phyloP scores from a whole-genome alignment of 495 filamentous ascomycete species.

The Aspergillus indologenus region DNA sequence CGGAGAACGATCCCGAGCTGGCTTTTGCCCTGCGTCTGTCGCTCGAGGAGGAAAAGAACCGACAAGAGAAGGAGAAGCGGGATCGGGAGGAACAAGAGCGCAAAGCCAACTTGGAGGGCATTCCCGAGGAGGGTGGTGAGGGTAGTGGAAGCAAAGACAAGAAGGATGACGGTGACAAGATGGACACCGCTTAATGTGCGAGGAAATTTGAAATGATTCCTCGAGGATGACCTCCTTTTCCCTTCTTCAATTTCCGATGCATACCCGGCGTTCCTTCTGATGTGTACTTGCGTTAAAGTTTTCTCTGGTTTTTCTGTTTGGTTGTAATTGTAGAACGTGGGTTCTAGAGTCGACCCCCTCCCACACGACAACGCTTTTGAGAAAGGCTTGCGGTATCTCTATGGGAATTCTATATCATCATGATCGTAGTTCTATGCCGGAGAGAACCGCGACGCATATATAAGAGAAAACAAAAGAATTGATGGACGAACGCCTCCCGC shows the following conservation, averaged over 20 bases:
- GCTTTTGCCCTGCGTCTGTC: constrained; percentile 96
- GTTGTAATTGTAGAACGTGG: constrained; percentile 30
- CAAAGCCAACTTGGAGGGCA: constrained; percentile 66
- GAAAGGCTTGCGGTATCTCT: constrained; percentile 5
- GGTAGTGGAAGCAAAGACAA: constrained; percentile 62
- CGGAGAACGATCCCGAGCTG: constrained; percentile 83
- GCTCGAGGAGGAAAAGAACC: constrained; percentile 94
- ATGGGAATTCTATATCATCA: constrained; percentile 3
- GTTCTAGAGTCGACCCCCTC: constrained; percentile 1
- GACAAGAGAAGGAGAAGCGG: constrained; percentile 79
- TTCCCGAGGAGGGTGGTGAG: constrained; percentile 76
- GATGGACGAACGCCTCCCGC: too few relatives aligned
- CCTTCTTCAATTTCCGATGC: constrained; percentile 33
- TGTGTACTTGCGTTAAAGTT: constrained; percentile 13
- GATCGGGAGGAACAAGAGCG: constrained; percentile 71
- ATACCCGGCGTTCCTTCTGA: constrained; percentile 44
- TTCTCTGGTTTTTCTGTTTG: neutral
- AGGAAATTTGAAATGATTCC: neutral
- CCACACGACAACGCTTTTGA: constrained; percentile 14
- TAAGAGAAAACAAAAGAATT: neutral
- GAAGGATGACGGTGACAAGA: constrained; percentile 74
- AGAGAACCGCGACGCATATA: constrained; percentile 4
- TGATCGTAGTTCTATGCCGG: constrained; percentile 5
- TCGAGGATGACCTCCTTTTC: constrained; percentile 3
- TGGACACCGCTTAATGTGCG: constrained; percentile 50